Conservation (phyloP, 768 basidiomycete genomes). For the Hygrocybe coccinea region DNA sequence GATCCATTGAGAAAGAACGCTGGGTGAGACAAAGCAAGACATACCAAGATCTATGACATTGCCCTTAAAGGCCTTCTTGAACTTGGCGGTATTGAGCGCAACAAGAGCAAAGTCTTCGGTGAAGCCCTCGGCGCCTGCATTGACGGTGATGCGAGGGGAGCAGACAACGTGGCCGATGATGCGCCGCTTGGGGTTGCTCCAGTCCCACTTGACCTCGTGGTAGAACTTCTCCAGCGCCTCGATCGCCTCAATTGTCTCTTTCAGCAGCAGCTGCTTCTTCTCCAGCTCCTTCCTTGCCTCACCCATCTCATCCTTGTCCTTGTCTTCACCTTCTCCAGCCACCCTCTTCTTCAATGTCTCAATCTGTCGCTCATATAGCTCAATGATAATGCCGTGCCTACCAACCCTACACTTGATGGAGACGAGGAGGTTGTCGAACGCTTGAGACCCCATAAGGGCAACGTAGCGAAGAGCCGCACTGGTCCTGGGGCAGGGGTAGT, state of each 20-base stretch:
- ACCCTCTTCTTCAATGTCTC: background rate
- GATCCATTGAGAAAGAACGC: too few relatives aligned
- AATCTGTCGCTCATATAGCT: background rate
- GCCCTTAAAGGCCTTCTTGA: slow-evolving; percentile 25
- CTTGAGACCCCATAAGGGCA: too few relatives aligned
- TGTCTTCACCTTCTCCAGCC: background rate
- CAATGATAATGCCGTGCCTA: too few relatives aligned
- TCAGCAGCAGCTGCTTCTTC: slow-evolving; percentile 8
- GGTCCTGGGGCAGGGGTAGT: too few relatives aligned
- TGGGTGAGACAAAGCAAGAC: slow-evolving; percentile 12
- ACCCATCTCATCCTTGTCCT: background rate
- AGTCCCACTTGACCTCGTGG: slow-evolving; percentile 1
- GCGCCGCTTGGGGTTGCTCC: background rate
- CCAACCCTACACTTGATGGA: too few relatives aligned
- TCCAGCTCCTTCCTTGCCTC: background rate
- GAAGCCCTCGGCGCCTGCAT: slow-evolving; percentile 6
- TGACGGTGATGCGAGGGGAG: slow-evolving; percentile 2
- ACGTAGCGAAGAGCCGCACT: too few relatives aligned
- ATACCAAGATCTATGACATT: slow-evolving; percentile 32
- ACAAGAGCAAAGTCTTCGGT: slow-evolving; percentile 26
- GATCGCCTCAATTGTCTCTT: slow-evolving; percentile 6
- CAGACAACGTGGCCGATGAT: slow-evolving; percentile 17
- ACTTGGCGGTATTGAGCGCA: slow-evolving; percentile 17
- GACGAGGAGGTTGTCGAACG: too few relatives aligned
- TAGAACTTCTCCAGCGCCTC: slow-evolving; percentile 6